A percentile compares a stretch with the other conserved stretches of the same genome.
phyloP scores from a whole-genome alignment of 176 grass and related monocot genomes.

The Bromus sterilis region DNA sequence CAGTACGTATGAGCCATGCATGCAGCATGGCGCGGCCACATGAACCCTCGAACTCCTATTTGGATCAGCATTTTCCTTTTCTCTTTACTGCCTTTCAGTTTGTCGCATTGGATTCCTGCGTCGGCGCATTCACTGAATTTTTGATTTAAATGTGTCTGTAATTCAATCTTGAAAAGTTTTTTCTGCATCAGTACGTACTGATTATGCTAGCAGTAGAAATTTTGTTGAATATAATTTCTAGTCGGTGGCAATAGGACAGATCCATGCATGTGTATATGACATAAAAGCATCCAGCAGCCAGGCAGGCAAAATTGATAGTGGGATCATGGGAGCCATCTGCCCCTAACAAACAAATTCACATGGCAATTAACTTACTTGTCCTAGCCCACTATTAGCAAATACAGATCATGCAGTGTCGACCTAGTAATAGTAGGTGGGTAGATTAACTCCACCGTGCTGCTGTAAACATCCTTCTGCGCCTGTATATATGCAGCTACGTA shows the following conservation, averaged over 20 bases:
- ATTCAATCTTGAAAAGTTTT: too few relatives aligned
- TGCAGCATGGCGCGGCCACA: not conserved
- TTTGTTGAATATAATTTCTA: too few relatives aligned
- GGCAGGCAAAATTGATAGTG: not conserved
- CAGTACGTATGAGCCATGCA: not conserved
- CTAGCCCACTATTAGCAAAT: too few relatives aligned
- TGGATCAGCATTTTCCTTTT: too few relatives aligned
- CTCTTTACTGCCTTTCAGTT: too few relatives aligned
- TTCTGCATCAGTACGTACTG: too few relatives aligned
- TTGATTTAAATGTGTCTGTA: too few relatives aligned
- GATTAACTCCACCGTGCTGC: not conserved
- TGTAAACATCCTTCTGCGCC: not conserved
- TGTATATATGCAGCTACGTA: not conserved
- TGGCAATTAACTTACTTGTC: not conserved
- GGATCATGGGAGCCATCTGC: slow-evolving; percentile 13
- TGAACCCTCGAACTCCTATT: not conserved
- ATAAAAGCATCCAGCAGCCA: not conserved
- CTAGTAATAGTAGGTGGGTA: too few relatives aligned
- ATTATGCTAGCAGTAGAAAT: too few relatives aligned
- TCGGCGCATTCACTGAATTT: too few relatives aligned
- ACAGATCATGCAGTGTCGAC: too few relatives aligned
- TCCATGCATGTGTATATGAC: not conserved
- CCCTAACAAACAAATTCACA: not conserved
- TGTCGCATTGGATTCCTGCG: too few relatives aligned
- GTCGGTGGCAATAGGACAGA: not conserved